Percentiles rank a stretch among this genome's conserved stretches.
Evolutionary conservation across 2,329 filamentous ascomycete species (phyloP).

Genomic region (Chaetomium globosum): DNA sequence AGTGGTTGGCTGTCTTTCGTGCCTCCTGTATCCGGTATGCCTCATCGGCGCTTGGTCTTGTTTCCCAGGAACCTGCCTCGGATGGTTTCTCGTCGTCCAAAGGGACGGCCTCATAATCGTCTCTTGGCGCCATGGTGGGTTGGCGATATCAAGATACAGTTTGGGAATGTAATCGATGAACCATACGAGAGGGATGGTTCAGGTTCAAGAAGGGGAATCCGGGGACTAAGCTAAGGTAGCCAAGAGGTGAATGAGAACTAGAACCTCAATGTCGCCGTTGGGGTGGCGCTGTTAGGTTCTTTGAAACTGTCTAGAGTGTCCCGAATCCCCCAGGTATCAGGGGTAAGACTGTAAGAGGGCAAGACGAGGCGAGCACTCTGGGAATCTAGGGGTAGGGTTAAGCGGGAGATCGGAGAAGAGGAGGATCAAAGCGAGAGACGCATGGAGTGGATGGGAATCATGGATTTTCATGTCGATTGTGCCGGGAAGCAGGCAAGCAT

Average conservation of each 20-base stretch:
- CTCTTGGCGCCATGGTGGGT: background rate
- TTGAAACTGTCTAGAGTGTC: background rate
- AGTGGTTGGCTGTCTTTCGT: slow-evolving; percentile 4
- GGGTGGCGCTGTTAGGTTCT: background rate
- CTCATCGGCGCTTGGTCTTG: background rate
- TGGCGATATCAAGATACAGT: background rate
- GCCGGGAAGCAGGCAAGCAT: background rate
- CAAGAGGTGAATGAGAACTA: background rate
- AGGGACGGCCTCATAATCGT: slow-evolving; percentile 15
- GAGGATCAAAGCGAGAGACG: background rate
- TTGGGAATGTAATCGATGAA: background rate
- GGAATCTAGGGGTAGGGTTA: background rate
- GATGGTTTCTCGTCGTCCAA: slow-evolving; percentile 16
- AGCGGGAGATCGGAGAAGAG: background rate
- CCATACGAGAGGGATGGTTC: background rate
- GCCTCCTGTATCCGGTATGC: slow-evolving; percentile 1
- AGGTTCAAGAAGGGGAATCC: background rate
- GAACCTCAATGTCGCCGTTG: background rate
- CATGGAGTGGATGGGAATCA: background rate
- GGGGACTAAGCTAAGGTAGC: background rate
- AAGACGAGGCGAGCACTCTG: background rate
- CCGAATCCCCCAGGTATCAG: background rate
- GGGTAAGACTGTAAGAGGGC: background rate
- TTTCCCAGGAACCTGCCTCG: slow-evolving; percentile 9
- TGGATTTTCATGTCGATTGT: background rate